phyloP scores from a whole-genome alignment of 2,329 filamentous ascomycete genomes.

The Sclerotinia spermophila region DNA sequence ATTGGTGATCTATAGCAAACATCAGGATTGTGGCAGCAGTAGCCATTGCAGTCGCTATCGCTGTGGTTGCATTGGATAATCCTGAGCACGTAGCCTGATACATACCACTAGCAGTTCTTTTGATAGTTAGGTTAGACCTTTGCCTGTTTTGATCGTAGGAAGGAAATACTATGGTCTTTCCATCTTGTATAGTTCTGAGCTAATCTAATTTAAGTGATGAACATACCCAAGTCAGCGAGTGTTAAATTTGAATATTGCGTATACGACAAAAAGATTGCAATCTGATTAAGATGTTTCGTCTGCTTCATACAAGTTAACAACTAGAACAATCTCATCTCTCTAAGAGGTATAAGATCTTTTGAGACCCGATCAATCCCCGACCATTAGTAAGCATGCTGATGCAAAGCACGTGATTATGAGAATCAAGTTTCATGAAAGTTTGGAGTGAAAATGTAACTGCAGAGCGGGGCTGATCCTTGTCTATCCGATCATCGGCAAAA shows the following conservation, averaged over 20 bases:
- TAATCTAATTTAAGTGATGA: neutral
- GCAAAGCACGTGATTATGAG: neutral
- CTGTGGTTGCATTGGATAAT: neutral
- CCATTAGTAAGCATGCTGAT: neutral
- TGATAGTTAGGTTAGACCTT: neutral
- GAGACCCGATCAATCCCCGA: neutral
- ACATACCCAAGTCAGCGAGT: neutral
- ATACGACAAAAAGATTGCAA: neutral
- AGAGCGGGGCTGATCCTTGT: constrained; percentile 9
- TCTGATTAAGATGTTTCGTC: neutral
- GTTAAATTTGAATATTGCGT: neutral
- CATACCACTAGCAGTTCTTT: neutral
- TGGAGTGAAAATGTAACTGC: neutral
- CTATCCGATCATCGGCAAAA: neutral
- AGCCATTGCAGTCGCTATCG: neutral
- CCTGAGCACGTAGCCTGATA: neutral
- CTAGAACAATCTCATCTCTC: constrained; percentile 1
- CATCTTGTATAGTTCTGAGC: neutral
- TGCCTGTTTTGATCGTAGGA: neutral
- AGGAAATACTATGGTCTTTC: too few species aligned
- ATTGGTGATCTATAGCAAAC: neutral
- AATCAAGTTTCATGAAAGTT: neutral
- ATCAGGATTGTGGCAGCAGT: neutral
- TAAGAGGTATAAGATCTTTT: neutral
- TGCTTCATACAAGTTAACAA: neutral